These are phyloP conservation scores for Urochloa ruziziensis DNA, from an alignment of 176 grass and related monocot genomes.

Conservation along the genomic window DNA sequence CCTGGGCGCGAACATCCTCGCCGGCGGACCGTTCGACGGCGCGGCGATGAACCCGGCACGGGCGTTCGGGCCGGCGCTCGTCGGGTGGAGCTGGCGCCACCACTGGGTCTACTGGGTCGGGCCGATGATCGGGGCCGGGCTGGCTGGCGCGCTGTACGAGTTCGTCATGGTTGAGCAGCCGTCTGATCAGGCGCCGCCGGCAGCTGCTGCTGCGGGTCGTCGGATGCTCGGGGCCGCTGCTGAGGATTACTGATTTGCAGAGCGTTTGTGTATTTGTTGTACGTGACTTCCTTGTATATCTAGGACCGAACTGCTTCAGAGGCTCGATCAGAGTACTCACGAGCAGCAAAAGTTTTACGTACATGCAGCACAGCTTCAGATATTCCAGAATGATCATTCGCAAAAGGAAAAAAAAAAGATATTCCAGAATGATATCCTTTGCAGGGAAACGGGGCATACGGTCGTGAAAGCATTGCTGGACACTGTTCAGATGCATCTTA, in stretches of 20 bases:
- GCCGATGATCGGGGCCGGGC: constrained; percentile 60
- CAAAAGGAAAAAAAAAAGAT: too few relatives aligned
- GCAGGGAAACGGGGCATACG: too few relatives aligned
- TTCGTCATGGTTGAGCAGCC: constrained; percentile 57
- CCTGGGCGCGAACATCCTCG: constrained; percentile 71
- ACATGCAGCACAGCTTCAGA: too few relatives aligned
- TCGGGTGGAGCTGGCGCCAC: constrained; percentile 79
- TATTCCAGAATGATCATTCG: too few relatives aligned
- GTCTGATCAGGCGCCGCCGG: constrained; percentile 26
- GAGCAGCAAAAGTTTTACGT: too few relatives aligned
- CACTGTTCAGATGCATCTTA: too few relatives aligned
- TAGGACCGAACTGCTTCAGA: background rate
- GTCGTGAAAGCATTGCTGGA: too few relatives aligned
- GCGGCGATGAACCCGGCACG: constrained; percentile 84
- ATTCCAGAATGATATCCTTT: too few relatives aligned
- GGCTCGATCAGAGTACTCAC: too few relatives aligned
- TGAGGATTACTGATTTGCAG: constrained; percentile 39
- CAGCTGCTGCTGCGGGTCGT: background rate
- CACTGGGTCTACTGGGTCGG: constrained; percentile 94
- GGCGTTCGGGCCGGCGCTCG: constrained; percentile 75
- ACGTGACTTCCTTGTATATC: background rate
- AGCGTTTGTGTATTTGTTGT: background rate
- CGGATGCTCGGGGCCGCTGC: background rate
- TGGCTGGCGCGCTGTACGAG: constrained; percentile 62
- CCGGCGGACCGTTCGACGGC: constrained; percentile 78